Conservation (phyloP, 2,329 filamentous ascomycete genomes). For the Exophiala bonariae region DNA sequence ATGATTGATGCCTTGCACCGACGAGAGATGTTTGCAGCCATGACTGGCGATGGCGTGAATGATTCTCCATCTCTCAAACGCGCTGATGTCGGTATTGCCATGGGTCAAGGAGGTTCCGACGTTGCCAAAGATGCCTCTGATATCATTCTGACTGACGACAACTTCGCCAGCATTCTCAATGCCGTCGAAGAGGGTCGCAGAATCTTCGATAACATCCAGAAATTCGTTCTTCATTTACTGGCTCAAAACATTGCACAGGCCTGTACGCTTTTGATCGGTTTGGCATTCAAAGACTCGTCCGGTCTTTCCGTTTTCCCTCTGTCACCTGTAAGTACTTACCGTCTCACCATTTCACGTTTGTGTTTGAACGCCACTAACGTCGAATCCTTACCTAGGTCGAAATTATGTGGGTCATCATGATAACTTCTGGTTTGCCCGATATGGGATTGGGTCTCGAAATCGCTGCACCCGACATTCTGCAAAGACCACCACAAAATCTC, state of each 20-base stretch:
- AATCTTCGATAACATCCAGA: slow-evolving; percentile 89
- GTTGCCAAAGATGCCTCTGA: slow-evolving; percentile 72
- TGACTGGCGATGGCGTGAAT: slow-evolving; percentile 90
- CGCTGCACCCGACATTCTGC: slow-evolving; percentile 74
- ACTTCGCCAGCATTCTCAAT: slow-evolving; percentile 82
- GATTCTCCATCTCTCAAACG: slow-evolving; percentile 79
- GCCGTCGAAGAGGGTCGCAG: slow-evolving; percentile 81
- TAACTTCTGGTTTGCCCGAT: slow-evolving; percentile 82
- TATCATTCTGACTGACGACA: slow-evolving; percentile 74
- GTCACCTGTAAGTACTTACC: slow-evolving; percentile 53
- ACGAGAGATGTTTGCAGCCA: slow-evolving; percentile 73
- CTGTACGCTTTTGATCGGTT: slow-evolving; percentile 74
- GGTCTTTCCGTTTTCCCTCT: slow-evolving; percentile 81
- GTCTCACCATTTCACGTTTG: neutral
- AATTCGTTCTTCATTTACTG: slow-evolving; percentile 78
- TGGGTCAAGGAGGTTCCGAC: slow-evolving; percentile 78
- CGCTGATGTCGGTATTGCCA: slow-evolving; percentile 84
- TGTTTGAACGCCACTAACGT: neutral
- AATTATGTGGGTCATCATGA: slow-evolving; percentile 93
- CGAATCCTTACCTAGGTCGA: slow-evolving; percentile 50
- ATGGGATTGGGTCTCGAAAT: slow-evolving; percentile 83
- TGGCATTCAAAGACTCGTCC: slow-evolving; percentile 73
- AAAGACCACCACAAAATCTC: slow-evolving; percentile 63
- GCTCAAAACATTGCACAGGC: slow-evolving; percentile 83
- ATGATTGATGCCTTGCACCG: slow-evolving; percentile 69